These are phyloP conservation scores for Debaryomyces tyrocola DNA, from an alignment of 805 yeast species.

Conservation along the genomic window DNA sequence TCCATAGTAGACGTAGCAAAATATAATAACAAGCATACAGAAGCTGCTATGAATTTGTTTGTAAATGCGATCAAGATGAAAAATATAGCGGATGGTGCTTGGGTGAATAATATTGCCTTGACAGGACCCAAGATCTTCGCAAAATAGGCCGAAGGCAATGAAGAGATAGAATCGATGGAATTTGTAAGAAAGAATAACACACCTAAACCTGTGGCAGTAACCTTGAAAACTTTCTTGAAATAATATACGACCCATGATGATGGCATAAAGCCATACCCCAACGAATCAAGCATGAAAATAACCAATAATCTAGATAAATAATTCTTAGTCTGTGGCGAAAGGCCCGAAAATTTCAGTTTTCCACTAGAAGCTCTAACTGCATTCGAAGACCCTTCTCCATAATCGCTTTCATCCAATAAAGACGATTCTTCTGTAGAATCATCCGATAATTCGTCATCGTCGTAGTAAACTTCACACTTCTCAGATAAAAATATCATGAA, in stretches of 20 bases:
- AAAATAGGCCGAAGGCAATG: slow-evolving; percentile 73
- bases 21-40: slow-evolving; percentile 52
- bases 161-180: slow-evolving; percentile 62
- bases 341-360: slow-evolving; percentile 22
- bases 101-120: slow-evolving; percentile 69
- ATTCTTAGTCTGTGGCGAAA: slow-evolving; percentile 42
- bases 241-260: slow-evolving; percentile 86
- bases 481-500: slow-evolving; percentile 52
- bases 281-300: slow-evolving; percentile 80
- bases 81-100: slow-evolving; percentile 73
- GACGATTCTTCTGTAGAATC: slow-evolving; percentile 5
- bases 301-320: slow-evolving; percentile 50
- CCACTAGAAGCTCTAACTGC: not conserved
- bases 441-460: slow-evolving; percentile 16
- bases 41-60: slow-evolving; percentile 42
- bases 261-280: slow-evolving; percentile 88
- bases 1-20: slow-evolving; percentile 78
- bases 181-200: slow-evolving; percentile 64
- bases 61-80: slow-evolving; percentile 42
- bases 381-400: slow-evolving; percentile 7
- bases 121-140: slow-evolving; percentile 76
- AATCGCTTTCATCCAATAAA: slow-evolving; percentile 4
- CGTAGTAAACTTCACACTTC: slow-evolving; percentile 48
- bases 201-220: slow-evolving; percentile 63
- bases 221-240: slow-evolving; percentile 55